Base-by-base conservation (phyloP, 305 asterid species). In the Fraxinus latifolia region DNA sequence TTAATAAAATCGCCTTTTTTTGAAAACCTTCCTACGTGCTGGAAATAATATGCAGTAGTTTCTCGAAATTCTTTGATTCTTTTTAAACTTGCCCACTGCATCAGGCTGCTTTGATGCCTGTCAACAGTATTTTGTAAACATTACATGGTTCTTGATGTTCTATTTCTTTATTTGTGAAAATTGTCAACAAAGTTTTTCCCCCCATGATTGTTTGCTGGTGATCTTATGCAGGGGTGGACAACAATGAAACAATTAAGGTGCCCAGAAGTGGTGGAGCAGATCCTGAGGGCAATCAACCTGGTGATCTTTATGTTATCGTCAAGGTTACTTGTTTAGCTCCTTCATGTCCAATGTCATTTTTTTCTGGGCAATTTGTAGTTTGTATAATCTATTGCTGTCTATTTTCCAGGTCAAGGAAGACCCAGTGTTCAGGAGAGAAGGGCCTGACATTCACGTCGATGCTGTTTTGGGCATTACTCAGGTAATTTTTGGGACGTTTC, bases 351-450 rank as follows among this genome's bases (percentile, higher is more conserved):
- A 36, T 55, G 23, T 65, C 75, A 73, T 77, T 83, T 32, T 32
- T 15, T 39, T 3, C 37, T 34, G 75, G 31, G 50, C 82, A 76
- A 32, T 15, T 77, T 47, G 32, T 37, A 36, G 25, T 29, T 70
- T 71, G 55, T 14, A 36, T 19, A 17, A 60, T 79, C 58, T 15
- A 82, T 44, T 84, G 39, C 82, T 80, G 36, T 27, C 21, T 27
- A 68, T 84, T 47, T 87, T 77, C 71, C 89, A 95, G 99, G 99
- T 96, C 77, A 93, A 92, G 78, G 98, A 94, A 90, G 99, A 96
- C 80, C 99, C 99, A 0, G 97, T 96, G 73, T 96, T 96, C 88
- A 94, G 97, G 72, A 92, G 99, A 86, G 97, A 96, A 87, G 97
- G 97, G 74, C 86, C 99, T 58, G 95, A 96, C 82, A 90, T 96